Percentiles rank a stretch among this genome's conserved stretches.
Conservation (phyloP, 331 rosid species). For the Acacia concinna region DNA sequence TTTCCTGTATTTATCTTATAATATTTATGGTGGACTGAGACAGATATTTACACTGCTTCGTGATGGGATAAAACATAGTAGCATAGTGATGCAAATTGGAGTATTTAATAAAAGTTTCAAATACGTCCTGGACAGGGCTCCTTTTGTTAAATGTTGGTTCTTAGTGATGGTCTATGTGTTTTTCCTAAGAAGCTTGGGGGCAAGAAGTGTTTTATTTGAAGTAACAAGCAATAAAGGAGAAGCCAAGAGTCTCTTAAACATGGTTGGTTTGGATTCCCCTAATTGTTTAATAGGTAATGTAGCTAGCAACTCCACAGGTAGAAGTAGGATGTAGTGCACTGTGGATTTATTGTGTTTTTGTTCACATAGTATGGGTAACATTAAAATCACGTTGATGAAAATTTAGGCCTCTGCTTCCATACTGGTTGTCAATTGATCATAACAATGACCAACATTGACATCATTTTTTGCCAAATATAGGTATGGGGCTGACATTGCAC, state of each 20-base stretch:
- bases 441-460: not conserved
- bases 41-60: not conserved
- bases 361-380: not conserved
- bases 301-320: not conserved
- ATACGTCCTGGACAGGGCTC: not conserved
- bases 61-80: not conserved
- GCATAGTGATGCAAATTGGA: not conserved
- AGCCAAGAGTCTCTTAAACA: not conserved
- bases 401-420: not conserved
- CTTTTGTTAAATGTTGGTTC: not conserved
- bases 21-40: not conserved
- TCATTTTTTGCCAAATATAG: constrained; percentile 38
- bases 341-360: not conserved
- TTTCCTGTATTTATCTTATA: not conserved
- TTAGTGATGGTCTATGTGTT: not conserved
- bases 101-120: not conserved
- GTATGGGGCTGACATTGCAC: constrained; percentile 79
- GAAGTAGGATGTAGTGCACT: constrained; percentile 3
- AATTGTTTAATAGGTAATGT: not conserved
- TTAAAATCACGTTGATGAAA: not conserved
- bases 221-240: not conserved
- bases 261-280: not conserved
- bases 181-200: not conserved
- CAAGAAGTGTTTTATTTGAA: not conserved
- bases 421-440: not conserved